Base-by-base conservation (phyloP, 1,284 basidiomycete genomes). In the Cryptococcus sp. region DNA sequence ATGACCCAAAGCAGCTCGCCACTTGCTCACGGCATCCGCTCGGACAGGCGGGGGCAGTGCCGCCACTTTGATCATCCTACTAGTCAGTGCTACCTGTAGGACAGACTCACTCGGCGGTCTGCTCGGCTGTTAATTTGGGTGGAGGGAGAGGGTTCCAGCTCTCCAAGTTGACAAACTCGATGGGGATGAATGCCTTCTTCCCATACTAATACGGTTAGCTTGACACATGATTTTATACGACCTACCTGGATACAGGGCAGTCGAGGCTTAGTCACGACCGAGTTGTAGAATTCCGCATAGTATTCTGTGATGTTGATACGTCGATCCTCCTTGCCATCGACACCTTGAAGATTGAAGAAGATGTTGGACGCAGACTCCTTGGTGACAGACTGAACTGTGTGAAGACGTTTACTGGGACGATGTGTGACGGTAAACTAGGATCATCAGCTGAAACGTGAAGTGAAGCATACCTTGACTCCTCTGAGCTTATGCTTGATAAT, bases 51-150 rank as follows among this genome's bases (percentile, higher is more conserved):
- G 78, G 31, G 62, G 62, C 55, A 72, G 68, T 5, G 76, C 78
- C 11, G 76, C 72, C 34, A 73, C 60, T 57, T 72, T 73, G 69
- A 78, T 77, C 73, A 79, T 78, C 6, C 47, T 49, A 37, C 55
- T 43, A 54, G 31, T 41, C 11, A 6, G 8, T 11, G 15, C 31
- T 7, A n/a, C 46, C 15, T 14, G 30, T 34, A 23, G 36, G 49
- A 23, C 34, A 10, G 46, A 14, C 61, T 58, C 49, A 60, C 59
- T 67, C 72, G 8, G 72, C 74, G 6, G 75, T 71, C 58, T 75
- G 73, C 55, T 70, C 73, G 35, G 64, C 62, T n/a, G 65, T 58
- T 23, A 70, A 49, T 14, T 45, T 47, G 8, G 48, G 53, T 50
- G 67, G 58, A 4, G 72, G 72, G 33, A 73, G 63, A 4, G 62